A percentile compares a stretch with the other conserved stretches of the same genome.
Evolutionary conservation across 2,329 filamentous ascomycete genomes (phyloP).

Genomic region (Endoconidiophora polonica): DNA sequence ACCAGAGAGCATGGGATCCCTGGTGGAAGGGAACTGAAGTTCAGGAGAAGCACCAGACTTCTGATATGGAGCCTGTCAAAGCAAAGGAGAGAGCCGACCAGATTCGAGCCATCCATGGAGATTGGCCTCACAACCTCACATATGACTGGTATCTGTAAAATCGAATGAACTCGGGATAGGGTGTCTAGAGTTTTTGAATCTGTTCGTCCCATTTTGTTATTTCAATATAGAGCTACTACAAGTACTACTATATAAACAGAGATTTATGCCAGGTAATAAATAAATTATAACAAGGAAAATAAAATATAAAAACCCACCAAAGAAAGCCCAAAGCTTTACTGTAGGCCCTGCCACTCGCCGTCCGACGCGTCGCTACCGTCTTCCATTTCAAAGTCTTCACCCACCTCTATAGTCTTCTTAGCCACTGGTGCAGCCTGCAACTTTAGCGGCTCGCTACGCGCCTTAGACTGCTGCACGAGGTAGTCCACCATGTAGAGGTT

Average conservation of each 20-base stretch:
- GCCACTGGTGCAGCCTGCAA: constrained; percentile 14
- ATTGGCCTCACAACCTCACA: not conserved
- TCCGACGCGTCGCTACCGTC: constrained; percentile 24
- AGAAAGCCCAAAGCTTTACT: constrained; percentile 5
- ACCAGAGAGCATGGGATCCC: not conserved
- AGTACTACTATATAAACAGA: too few relatives aligned
- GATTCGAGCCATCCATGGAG: not conserved
- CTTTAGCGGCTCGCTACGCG: constrained; percentile 16
- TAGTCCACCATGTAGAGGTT: constrained; percentile 86
- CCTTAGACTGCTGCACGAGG: constrained; percentile 37
- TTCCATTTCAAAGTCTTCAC: constrained; percentile 19
- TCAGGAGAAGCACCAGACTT: not conserved
- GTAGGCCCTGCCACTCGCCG: constrained; percentile 13
- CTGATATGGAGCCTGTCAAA: not conserved
- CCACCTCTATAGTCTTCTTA: constrained; percentile 16
- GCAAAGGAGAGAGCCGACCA: not conserved
- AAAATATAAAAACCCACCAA: constrained; percentile 1
- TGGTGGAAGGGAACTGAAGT: not conserved
- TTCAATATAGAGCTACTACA: constrained; percentile 6
- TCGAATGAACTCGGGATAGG: not conserved
- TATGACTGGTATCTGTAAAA: not conserved
- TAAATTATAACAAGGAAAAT: not conserved
- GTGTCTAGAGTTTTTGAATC: not conserved
- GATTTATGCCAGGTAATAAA: too few relatives aligned
- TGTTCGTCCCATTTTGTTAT: constrained; percentile 9